A percentile compares a stretch with the other conserved stretches of the same genome.
Evolutionary conservation across 768 basidiomycete species (phyloP).

Genomic region (Pisolithus marmoratus): DNA sequence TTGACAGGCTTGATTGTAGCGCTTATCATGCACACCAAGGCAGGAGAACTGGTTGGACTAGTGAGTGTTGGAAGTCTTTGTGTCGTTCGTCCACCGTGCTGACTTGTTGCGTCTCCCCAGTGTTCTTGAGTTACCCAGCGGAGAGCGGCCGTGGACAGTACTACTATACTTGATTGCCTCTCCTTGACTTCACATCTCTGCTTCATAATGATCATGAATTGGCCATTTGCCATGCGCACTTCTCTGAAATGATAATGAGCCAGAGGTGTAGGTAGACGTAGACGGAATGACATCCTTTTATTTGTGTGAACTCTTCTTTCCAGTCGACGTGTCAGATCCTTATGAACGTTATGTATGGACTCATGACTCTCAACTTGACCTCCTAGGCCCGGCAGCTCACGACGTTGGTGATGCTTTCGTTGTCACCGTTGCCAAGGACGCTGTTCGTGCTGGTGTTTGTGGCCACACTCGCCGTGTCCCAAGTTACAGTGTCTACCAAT

Average conservation of each 20-base stretch:
- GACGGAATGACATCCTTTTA: too few species aligned
- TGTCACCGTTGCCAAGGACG: conserved; percentile 4
- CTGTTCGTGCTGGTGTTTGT: conserved; percentile 15
- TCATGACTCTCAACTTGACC: not conserved
- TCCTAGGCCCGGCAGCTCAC: conserved; percentile 12
- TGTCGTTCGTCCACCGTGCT: not conserved
- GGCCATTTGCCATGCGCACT: not conserved
- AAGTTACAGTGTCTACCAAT: conserved; percentile 35
- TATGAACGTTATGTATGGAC: too few species aligned
- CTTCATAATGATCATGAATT: not conserved
- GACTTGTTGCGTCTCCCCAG: conserved; percentile 4
- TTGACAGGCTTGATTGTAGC: conserved; percentile 77
- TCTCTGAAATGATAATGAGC: too few species aligned
- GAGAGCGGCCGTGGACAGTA: conserved; percentile 6
- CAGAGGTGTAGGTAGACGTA: too few species aligned
- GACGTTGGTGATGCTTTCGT: not conserved
- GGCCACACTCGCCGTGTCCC: conserved; percentile 25
- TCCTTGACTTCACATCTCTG: not conserved
- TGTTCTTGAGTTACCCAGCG: conserved; percentile 14
- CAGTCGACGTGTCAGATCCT: too few species aligned
- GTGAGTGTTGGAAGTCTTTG: conserved; percentile 6
- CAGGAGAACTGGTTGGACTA: conserved; percentile 23
- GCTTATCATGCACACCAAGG: conserved; percentile 88
- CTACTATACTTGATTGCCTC: not conserved
- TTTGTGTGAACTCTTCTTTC: too few species aligned